phyloP scores from a whole-genome alignment of 148 eudicot genomes.

The Simmondsia chinensis region DNA sequence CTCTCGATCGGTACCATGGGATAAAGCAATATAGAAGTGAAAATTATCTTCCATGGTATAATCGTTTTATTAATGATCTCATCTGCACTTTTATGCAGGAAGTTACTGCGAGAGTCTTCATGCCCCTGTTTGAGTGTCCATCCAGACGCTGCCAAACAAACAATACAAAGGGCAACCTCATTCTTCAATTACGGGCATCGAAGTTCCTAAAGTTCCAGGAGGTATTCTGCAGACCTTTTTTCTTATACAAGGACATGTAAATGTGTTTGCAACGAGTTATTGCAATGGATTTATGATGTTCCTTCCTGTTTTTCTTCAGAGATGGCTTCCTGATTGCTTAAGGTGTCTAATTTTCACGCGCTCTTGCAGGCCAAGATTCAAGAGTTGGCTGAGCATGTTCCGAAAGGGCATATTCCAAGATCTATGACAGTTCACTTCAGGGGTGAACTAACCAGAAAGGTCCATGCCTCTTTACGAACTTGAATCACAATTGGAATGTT shows the following conservation, averaged over 20 bases:
- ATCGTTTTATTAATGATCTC: no score
- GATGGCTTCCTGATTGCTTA: not conserved
- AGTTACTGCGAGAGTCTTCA: constrained; percentile 87
- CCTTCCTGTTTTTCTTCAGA: not conserved
- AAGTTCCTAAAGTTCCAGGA: constrained; percentile 96
- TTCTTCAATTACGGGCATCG: constrained; percentile 94
- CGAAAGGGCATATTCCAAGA: constrained; percentile 98
- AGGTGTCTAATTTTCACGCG: not conserved
- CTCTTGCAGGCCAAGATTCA: constrained; percentile 81
- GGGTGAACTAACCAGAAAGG: constrained; percentile 99
- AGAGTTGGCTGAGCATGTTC: constrained; percentile 96
- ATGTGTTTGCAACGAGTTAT: not conserved
- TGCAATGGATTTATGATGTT: not conserved
- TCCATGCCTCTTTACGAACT: constrained; percentile 14
- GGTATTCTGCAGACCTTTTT: constrained; percentile 24
- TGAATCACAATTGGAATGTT: not conserved
- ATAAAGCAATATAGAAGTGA: no score
- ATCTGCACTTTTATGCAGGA: constrained; percentile 38
- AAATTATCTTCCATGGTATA: no score
- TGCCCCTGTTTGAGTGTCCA: constrained; percentile 97
- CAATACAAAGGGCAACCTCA: constrained; percentile 78
- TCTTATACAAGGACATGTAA: not conserved
- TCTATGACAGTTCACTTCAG: constrained; percentile 89
- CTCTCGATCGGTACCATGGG: no score
- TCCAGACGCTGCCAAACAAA: constrained; percentile 65